Evolutionary conservation across 495 filamentous ascomycete genomes (phyloP).

Genomic region (Astrothelium subdiscretum): DNA sequence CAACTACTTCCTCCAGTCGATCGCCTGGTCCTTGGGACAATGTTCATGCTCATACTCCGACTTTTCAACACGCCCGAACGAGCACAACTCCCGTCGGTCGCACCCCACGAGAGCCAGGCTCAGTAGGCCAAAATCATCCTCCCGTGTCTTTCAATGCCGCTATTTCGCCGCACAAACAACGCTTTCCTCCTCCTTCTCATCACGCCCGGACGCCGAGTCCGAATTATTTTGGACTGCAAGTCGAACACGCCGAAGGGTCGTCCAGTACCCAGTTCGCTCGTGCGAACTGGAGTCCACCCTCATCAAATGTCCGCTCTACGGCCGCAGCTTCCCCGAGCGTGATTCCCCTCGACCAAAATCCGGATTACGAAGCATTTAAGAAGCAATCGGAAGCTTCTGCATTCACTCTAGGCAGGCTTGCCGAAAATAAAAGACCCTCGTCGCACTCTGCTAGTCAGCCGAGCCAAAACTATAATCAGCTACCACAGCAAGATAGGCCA

Average conservation of each 20-base stretch:
- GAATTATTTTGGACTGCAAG: slow-evolving; percentile 17
- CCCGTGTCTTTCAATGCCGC: background rate
- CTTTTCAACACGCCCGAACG: background rate
- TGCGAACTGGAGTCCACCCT: slow-evolving; percentile 60
- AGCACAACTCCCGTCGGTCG: background rate
- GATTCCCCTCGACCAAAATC: slow-evolving; percentile 58
- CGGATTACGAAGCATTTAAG: slow-evolving; percentile 65
- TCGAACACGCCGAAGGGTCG: background rate
- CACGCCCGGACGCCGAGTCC: slow-evolving; percentile 12
- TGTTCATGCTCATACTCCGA: background rate
- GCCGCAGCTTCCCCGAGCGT: slow-evolving; percentile 56
- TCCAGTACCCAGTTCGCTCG: slow-evolving; percentile 33
- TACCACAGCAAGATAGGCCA: background rate
- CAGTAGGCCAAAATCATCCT: slow-evolving; percentile 3
- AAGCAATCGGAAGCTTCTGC: slow-evolving; percentile 50
- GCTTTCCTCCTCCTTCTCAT: background rate
- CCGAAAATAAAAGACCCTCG: slow-evolving; percentile 15
- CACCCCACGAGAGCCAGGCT: background rate
- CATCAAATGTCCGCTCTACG: slow-evolving; percentile 56
- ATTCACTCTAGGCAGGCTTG: slow-evolving; percentile 38
- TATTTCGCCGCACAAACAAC: slow-evolving; percentile 4
- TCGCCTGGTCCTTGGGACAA: background rate
- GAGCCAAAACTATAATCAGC: background rate
- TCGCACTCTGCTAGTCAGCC: background rate
- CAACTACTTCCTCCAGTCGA: background rate